Base-by-base conservation (phyloP, 495 filamentous ascomycete genomes). In the Cryomyces minteri region DNA sequence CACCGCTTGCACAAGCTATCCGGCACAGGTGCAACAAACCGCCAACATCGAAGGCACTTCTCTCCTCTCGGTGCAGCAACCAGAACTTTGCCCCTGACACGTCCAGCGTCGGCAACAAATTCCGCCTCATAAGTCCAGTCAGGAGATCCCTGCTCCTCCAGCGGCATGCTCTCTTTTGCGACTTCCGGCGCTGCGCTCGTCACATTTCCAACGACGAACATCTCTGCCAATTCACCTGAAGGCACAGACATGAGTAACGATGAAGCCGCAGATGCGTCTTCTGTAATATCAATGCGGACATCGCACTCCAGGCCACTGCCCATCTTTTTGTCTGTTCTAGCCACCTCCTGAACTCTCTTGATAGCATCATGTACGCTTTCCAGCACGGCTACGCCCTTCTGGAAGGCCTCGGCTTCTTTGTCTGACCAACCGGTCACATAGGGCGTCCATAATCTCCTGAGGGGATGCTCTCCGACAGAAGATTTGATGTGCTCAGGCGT, bases 11-110 rank as follows among this genome's bases (percentile, higher is more conserved):
- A 94, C 40, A 92, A 62, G 47, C 61, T 59, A 14, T 79, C 76
- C 58, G 77, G 70, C 33, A 60, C 56, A 7, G 65, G 61, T 28
- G 71, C 69, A 14, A 75, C 70, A 63, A 80, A 93, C 46, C 80
- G 74, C 90, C 90, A 95, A 64, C 90, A 95, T 39, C 88, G 71
- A 4, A 73, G 68, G 53, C 88, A 96, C 56, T 96, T 96, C 39
- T 62, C 44, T 4, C 73, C 65, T 48, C 66, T 65, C 0, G 87
- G 77, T n/a, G 77, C 74, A 36, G 76, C 62, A 8, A 94, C 79
- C 57, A 74, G 61, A 9, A 76, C 80, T 1, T 46, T 64, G 0
- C 69, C 71, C 39, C 56, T 61, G 3, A 56, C 43, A 18, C 67
- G 70, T 36, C 53, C 61, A 0, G 53, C 53, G 2, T 33, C 29